Evolutionary conservation across 2,329 filamentous ascomycete species (phyloP), one percentile per base, ranked within the genome.

Genomic region (Colletotrichum siamense): DNA sequence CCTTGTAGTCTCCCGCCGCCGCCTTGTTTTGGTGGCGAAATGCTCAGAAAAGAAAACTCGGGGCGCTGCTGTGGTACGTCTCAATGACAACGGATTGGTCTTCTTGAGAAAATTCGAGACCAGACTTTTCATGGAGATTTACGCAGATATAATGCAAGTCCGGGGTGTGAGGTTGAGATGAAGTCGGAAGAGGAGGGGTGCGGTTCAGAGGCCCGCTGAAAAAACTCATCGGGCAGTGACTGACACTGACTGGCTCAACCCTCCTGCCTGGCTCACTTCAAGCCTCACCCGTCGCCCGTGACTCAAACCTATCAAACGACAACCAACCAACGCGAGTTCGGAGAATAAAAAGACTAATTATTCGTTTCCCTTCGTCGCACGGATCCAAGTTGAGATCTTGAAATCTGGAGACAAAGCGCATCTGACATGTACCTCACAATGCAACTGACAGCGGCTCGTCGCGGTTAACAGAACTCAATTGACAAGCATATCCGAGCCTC

Each of bases 101-200:
- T 59, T 59, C 4, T 30, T 59, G 9, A 52, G n/a, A 52, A 52
- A 22, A 22, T n/a, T 22, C 44, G 44, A 22, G 44, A 52, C n/a
- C 44, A 52, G 12, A 52, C 44, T 52, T 52, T 22, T 52, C 44
- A 52, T 52, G 44, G 44, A 22, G 10, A 22, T 52, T 52, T 52
- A 22, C 44, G 6, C 44, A 52, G 44, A 22, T 22, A 13, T 22
- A 52, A 7, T 52, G 44, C n/a, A 52, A 52, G 12, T 5, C 44
- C n/a, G 10, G 44, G n/a, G 44, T 52, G 10, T 8, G 4, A 22
- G 2, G n/a, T 52, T 52, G 30, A 34, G 18, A 64, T 39, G 62
- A 34, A n/a, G 62, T 32, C 34, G 62, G 32, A n/a, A 91, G 69
- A 89, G 86, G 4, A 32, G 61, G 28, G 32, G 61, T 32, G 28